Conservation (phyloP, 371 early-diverging fungal genomes). For the Syncephalis fuscata region DNA sequence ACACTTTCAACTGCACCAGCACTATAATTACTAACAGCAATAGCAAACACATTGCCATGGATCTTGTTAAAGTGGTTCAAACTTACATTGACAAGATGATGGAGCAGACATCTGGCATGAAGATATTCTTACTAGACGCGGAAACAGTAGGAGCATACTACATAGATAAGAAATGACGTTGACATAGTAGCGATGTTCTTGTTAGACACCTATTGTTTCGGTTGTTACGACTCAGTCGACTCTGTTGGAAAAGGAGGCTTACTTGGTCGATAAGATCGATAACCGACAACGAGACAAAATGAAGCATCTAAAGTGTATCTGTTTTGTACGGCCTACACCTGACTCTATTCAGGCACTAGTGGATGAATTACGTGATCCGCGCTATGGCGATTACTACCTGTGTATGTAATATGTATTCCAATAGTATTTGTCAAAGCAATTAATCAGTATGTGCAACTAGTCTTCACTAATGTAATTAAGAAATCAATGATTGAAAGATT, state of each 20-base stretch:
- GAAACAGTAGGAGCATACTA: constrained; percentile 57
- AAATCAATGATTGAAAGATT: constrained; percentile 80
- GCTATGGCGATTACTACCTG: constrained; percentile 87
- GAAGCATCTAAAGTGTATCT: constrained; percentile 86
- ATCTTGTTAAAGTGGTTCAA: constrained; percentile 61
- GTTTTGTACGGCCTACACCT: constrained; percentile 72
- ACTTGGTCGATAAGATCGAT: constrained; percentile 83
- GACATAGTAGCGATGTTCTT: not conserved
- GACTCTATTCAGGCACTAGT: constrained; percentile 67
- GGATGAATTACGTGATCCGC: constrained; percentile 78
- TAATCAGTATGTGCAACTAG: constrained; percentile 13
- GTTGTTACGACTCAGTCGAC: constrained; percentile 80
- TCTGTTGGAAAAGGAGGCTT: constrained; percentile 79
- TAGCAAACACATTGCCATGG: no score
- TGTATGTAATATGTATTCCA: constrained; percentile 37
- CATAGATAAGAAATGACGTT: no score
- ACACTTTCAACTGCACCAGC: no score
- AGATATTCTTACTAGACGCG: constrained; percentile 80
- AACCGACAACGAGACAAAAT: constrained; percentile 71
- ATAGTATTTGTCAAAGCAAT: no score
- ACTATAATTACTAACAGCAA: no score
- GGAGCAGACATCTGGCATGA: constrained; percentile 83
- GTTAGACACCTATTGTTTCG: constrained; percentile 80
- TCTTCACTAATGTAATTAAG: constrained; percentile 79
- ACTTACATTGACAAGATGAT: constrained; percentile 85